These are phyloP conservation scores for Casuarina equisetifolia DNA, from an alignment of 306 rosid species.

Conservation along the genomic window DNA sequence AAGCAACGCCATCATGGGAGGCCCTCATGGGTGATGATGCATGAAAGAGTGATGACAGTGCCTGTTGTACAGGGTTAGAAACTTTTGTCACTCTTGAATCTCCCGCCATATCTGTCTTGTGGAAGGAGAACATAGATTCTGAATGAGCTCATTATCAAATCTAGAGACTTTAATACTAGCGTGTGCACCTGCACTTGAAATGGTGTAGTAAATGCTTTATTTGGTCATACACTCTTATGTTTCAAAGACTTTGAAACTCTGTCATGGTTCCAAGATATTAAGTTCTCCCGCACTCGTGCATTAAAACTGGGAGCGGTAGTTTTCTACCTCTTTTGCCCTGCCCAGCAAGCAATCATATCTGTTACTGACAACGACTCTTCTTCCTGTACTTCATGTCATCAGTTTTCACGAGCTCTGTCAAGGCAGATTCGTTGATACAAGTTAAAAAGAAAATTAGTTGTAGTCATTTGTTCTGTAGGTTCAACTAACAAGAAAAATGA, in stretches of 20 bases:
- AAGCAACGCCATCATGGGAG: not conserved
- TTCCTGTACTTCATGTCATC: not conserved
- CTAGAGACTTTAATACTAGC: conserved; percentile 54
- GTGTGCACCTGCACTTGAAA: conserved; percentile 49
- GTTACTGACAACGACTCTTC: not conserved
- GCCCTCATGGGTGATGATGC: not conserved
- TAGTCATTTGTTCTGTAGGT: too few relatives aligned
- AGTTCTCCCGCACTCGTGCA: conserved; percentile 43
- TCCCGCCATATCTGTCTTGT: conserved; percentile 36
- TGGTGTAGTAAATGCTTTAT: conserved; percentile 59
- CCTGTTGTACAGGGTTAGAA: conserved; percentile 18
- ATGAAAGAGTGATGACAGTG: conserved; percentile 7
- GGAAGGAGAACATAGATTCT: conserved; percentile 57
- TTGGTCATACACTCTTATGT: conserved; percentile 45
- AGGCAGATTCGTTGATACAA: not conserved
- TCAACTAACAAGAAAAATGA: too few relatives aligned
- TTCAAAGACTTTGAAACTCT: conserved; percentile 42
- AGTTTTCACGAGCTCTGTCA: not conserved
- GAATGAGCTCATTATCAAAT: conserved; percentile 59
- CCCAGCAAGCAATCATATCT: not conserved
- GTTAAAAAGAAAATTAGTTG: too few relatives aligned
- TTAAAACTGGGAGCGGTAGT: conserved; percentile 8
- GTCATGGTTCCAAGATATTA: conserved; percentile 42
- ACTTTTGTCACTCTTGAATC: conserved; percentile 23
- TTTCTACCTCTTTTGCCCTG: not conserved